Evolutionary conservation across 2,329 filamentous ascomycete genomes (phyloP), one percentile per base, ranked within the genome.

Genomic region (Verticillium klebahnii): DNA sequence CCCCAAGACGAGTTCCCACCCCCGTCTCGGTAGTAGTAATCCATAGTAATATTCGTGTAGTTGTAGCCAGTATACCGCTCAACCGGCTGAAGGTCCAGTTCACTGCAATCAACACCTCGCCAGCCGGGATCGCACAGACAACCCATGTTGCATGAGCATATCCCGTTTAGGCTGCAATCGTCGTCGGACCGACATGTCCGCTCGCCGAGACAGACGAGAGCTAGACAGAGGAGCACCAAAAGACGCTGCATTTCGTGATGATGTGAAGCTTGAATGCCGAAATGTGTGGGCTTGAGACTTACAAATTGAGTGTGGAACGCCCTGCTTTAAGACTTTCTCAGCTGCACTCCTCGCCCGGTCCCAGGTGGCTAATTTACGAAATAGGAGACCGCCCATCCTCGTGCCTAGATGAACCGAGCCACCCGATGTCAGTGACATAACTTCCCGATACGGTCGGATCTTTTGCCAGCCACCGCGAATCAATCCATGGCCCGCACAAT

Each of bases 1-100:
- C 80, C 78, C 81, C 80, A 82, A 0, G 79, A 82, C 0, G 80
- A 80, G 57, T 77, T 79, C 17, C 75, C 72, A 14, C 45, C 45
- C 19, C 45, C 45, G 12, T 52, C 45, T n/a, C 45, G 45, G 19
- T 52, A 52, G 45, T 52, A 52, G 14, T 52, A 52, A 3, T 52
- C 45, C 45, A 52, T 52, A 1, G 67, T 69, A 23, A 59, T 62
- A 17, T 64, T 55, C 5, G 63, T 62, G 4, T 59, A 64, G 63
- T 83, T 82, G 66, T 82, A 82, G 1, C 80, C 80, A 0, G 73
- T 74, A 54, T 71, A 68, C 39, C 73, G 68, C 4, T 70, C 73
- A 0, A 75, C 78, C 0, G 79, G 78, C 1, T 69, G 71, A 2
- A 82, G 71, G 60, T 82, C 78, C 0, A 83, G 72, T 8, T 73